phyloP scores from a whole-genome alignment of 139 green algal species.

The Chlamydomonas schloesseri region DNA sequence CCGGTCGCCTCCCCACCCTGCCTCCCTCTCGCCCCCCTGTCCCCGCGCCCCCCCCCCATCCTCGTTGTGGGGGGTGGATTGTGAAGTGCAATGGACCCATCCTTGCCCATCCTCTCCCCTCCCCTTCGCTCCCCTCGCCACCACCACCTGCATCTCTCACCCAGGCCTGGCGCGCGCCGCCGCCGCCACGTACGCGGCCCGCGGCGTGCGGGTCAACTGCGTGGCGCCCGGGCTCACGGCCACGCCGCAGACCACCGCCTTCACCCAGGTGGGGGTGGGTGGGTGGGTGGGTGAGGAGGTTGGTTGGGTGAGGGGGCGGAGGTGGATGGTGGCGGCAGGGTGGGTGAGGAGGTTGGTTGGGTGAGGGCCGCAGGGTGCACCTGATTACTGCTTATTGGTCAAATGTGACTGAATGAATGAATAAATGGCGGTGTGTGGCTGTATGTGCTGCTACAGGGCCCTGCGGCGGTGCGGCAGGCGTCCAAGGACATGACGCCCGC shows the following conservation, averaged over 20 bases:
- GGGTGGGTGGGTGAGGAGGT: not conserved
- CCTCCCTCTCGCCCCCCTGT: not conserved
- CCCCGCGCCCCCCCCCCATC: not conserved
- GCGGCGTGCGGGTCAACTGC: constrained; percentile 79
- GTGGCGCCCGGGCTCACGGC: constrained; percentile 74
- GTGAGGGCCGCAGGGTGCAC: no score
- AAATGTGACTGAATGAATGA: no score
- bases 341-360: no score
- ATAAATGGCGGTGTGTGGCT: no score
- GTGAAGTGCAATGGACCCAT: no score
- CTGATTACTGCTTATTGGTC: no score
- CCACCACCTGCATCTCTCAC: not conserved
- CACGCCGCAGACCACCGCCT: constrained; percentile 44
- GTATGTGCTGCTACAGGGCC: not conserved
- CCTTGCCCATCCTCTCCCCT: no score
- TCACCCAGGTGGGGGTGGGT: not conserved
- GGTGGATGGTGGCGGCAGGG: not conserved
- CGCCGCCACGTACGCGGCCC: constrained; percentile 72
- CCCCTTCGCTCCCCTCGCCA: no score
- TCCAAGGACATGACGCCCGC: not conserved
- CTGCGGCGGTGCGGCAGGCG: not conserved
- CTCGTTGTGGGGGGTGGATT: no score
- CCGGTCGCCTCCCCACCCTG: no score
- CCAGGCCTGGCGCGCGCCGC: constrained; percentile 44
- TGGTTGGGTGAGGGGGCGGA: not conserved